Base-by-base conservation (phyloP, 2,329 filamentous ascomycete species). In the Fusarium robinianum region DNA sequence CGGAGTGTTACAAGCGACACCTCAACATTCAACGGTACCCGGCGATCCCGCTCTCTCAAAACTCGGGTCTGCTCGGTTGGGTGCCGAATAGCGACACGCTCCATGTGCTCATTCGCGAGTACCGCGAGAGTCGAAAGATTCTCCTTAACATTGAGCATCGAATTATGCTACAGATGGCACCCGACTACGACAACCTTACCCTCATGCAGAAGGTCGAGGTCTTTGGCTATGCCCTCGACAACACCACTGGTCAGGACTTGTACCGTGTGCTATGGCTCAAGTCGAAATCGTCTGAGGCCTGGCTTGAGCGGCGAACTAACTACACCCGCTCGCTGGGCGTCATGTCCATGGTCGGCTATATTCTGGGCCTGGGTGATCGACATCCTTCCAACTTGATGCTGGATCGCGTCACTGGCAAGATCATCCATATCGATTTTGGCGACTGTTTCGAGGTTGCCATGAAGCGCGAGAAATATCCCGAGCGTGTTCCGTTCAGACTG, bases 311-410 rank as follows among this genome's bases (percentile, higher is more conserved):
- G 29, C 87, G 94, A 39, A 99, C 95, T n/a, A 99, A 96, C 66
- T 99, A 99, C 72, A 99, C 94, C 12, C 87, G 94, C 45, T 97
- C 92, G 2, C 78, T 99, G 2, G 94, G 90, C 59, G 94, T 99
- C 62, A 99, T 99, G 94, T 96, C 90, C n/a, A 99, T 99, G 90
- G 94, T 97, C n/a, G 94, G 94, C 53, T 99, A 99, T 69, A 97
- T 99, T 55, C 83, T 99, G 15, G 95, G 94, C 48, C 77, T 99
- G 10, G 94, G 94, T 41, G 94, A 99, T 72, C 85, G 95, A 33
- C 94, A 99, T 71, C 95, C 95, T 24, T 96, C 90, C 49, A 99
- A 99, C 68, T 74, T 99, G 63, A 95, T 99, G 87, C 85, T 99
- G 26, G 94, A 99, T 68, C 87, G 90, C 25, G 84, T 95, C 49